Evolutionary conservation across 257 asterid species (phyloP), one percentile per base, ranked within the genome.

Genomic region (Cordia subcordata): DNA sequence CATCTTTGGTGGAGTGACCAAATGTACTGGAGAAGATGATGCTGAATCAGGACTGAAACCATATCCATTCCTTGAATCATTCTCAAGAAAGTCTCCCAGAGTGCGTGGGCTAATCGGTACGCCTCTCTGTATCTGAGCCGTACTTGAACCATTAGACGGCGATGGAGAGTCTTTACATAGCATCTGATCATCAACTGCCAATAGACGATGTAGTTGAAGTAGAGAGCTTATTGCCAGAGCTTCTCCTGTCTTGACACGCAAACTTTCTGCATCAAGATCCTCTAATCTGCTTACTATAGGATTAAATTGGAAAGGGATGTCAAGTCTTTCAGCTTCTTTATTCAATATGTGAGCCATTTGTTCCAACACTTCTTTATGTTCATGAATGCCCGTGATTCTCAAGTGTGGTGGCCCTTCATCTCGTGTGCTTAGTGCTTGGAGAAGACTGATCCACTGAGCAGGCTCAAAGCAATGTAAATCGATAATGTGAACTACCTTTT

Each of bases 401-500:
- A 87, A 47, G 75, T 87, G 95, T 11, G 93, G 93, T 2, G 86
- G 84, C 12, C 88, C 90, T 65, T 84, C 90, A 0, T 77, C 68
- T n/a, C 90, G 80, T 0, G 65, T 60, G 50, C 81, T 72, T 3
- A 87, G 17, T 1, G 71, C 84, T 62, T 67, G 88, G 15, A 87
- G 77, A 53, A 87, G 85, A 3, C 74, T 66, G 39, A 81, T 51
- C 95, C 94, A 87, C 63, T 82, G 90, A 0, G 81, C 81, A 8
- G 94, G 90, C 71, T 87, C 90, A 39, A 70, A 78, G 1, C 77
- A 69, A 57, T 78, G 61, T 6, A 87, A 75, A 71, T 87, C 96
- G 33, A 87, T 71, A 10, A 87, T 79, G 69, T 87, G 90, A 17
- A 87, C 85, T 32, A 87, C 78, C 45, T 75, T 79, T 68, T 84